Conservation (phyloP, 2,329 filamentous ascomycete species). For the Monosporascus ibericus region DNA sequence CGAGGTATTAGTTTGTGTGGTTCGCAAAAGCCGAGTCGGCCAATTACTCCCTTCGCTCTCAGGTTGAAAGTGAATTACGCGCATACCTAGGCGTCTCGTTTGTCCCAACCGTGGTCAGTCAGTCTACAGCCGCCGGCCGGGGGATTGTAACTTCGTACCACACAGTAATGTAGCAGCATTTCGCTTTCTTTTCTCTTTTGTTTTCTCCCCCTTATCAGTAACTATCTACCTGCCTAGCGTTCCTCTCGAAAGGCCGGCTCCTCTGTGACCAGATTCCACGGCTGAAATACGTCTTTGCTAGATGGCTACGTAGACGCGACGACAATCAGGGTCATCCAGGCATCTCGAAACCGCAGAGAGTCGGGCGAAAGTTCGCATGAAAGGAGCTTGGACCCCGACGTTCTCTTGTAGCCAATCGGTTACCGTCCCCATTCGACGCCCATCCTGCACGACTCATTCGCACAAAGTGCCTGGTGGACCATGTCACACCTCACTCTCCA, state of each 20-base stretch:
- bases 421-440: conserved; percentile 17
- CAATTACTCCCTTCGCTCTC: neutral
- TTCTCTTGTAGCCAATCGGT: conserved; percentile 22
- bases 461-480: conserved; percentile 33
- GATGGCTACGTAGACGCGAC: conserved; percentile 34
- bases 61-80: too few relatives aligned
- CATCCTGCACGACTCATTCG: conserved; percentile 5
- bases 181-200: too few relatives aligned
- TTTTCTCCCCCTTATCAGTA: neutral
- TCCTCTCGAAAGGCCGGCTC: neutral
- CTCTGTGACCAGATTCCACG: neutral
- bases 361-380: conserved; percentile 16
- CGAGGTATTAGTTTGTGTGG: too few relatives aligned
- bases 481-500: conserved; percentile 49
- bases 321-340: conserved; percentile 40
- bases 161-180: too few relatives aligned
- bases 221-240: neutral
- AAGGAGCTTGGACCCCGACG: conserved; percentile 1
- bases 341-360: conserved; percentile 31
- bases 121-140: too few relatives aligned
- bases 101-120: too few relatives aligned
- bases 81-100: too few relatives aligned
- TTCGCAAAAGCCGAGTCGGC: neutral
- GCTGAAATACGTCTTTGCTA: neutral
- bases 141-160: too few relatives aligned